Evolutionary conservation across 139 green algal species (phyloP).

Genomic region (Chlorella ohadii): DNA sequence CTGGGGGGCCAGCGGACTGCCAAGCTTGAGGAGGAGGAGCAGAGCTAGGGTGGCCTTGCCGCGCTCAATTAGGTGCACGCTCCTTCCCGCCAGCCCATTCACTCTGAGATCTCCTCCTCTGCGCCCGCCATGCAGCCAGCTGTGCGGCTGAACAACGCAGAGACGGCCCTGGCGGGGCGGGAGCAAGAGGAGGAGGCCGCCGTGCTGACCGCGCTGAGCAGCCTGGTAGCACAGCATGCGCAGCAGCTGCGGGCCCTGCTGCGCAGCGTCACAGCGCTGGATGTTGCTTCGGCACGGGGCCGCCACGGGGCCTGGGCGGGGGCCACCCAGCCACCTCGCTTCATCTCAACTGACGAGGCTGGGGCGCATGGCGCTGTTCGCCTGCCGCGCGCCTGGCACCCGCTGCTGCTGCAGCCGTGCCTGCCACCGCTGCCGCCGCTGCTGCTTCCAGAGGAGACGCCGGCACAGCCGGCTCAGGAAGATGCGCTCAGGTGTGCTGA

Average conservation of each 20-base stretch:
- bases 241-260: conserved; percentile 46
- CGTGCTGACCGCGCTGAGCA: conserved; percentile 64
- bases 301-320: conserved; percentile 69
- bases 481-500: background rate
- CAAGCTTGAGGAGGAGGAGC: too few relatives aligned
- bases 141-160: conserved; percentile 85
- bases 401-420: conserved; percentile 56
- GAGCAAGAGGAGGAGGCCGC: conserved; percentile 67
- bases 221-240: conserved; percentile 34
- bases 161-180: conserved; percentile 64
- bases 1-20: too few relatives aligned
- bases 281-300: conserved; percentile 71
- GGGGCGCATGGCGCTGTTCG: background rate
- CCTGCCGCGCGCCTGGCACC: conserved; percentile 39
- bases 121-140: conserved; percentile 45
- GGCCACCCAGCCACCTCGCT: conserved; percentile 27
- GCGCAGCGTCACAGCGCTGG: conserved; percentile 59
- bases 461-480: background rate
- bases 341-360: conserved; percentile 31
- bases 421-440: conserved; percentile 47
- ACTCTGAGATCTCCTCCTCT: too few relatives aligned
- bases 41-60: too few relatives aligned
- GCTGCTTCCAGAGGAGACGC: conserved; percentile 7
- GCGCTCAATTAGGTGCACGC: too few relatives aligned
- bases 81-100: too few relatives aligned